These are phyloP conservation scores for Taiozyma sp. DNA, from an alignment of 1,139 yeast genomes.

Conservation along the genomic window DNA sequence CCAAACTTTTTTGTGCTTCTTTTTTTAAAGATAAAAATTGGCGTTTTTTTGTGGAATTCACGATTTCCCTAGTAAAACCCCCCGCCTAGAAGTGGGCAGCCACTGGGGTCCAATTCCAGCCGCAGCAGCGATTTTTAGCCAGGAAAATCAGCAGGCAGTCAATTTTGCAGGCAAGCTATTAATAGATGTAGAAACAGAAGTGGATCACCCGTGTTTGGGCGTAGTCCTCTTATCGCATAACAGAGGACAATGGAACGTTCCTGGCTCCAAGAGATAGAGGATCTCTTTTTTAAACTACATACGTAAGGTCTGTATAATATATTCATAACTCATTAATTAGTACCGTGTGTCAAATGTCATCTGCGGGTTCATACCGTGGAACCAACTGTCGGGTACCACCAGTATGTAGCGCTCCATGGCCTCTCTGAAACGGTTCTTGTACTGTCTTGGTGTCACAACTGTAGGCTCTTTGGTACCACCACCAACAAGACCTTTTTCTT, in stretches of 20 bases:
- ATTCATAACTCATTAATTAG: not conserved
- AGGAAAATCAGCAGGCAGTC: not conserved
- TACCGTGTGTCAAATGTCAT: not conserved
- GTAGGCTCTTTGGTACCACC: constrained; percentile 94
- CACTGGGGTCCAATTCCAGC: not conserved
- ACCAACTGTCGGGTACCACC: constrained; percentile 92
- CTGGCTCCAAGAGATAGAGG: not conserved
- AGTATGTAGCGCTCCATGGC: constrained; percentile 96
- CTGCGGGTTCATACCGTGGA: constrained; percentile 28
- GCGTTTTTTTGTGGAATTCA: not conserved
- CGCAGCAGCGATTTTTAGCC: not conserved
- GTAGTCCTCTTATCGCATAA: not conserved
- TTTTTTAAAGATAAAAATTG: not conserved
- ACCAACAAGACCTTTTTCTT: constrained; percentile 85
- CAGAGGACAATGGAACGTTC: not conserved
- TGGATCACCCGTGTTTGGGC: not conserved
- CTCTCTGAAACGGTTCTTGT: constrained; percentile 88
- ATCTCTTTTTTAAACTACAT: not conserved
- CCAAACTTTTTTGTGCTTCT: not conserved
- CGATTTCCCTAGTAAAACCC: not conserved
- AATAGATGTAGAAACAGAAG: not conserved
- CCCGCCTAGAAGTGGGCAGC: not conserved
- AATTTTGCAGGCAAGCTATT: not conserved
- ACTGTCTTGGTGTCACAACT: constrained; percentile 93
- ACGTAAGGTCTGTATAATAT: not conserved